Conservation (phyloP, 2,329 filamentous ascomycete species). For the Sclerotinia trifoliorum region DNA sequence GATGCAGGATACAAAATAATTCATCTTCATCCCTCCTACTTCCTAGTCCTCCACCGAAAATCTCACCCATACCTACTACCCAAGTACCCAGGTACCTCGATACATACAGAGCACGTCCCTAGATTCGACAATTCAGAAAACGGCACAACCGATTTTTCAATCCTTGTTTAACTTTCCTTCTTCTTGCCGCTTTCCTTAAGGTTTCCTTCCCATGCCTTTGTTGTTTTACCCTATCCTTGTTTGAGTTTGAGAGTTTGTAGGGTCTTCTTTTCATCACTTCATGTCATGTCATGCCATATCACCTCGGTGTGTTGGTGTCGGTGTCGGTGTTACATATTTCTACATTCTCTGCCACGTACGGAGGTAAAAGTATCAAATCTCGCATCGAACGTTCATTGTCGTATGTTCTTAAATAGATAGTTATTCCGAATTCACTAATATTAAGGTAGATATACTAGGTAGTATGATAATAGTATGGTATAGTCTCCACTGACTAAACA, state of each 20-base stretch:
- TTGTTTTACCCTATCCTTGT: no score
- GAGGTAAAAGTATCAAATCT: background rate
- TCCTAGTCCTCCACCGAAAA: background rate
- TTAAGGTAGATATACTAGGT: no score
- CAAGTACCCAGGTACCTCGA: background rate
- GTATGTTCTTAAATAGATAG: no score
- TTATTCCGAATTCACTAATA: no score
- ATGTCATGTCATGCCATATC: slow-evolving; percentile 4
- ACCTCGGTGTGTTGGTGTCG: background rate
- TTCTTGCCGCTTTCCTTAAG: background rate
- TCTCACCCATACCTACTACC: background rate
- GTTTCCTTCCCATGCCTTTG: background rate
- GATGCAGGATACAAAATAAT: background rate
- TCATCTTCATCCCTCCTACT: background rate
- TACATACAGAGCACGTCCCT: no score
- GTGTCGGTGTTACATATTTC: background rate
- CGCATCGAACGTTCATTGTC: no score
- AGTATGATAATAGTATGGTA: no score
- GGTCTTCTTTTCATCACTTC: background rate
- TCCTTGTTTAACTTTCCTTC: background rate
- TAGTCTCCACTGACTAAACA: no score
- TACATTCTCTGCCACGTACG: no score
- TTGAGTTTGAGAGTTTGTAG: background rate
- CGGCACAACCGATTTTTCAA: background rate
- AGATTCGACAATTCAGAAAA: background rate